Evolutionary conservation across 345 rosid genomes (phyloP), one percentile per base, ranked within the genome.

Genomic region (Eucalyptus sp.): DNA sequence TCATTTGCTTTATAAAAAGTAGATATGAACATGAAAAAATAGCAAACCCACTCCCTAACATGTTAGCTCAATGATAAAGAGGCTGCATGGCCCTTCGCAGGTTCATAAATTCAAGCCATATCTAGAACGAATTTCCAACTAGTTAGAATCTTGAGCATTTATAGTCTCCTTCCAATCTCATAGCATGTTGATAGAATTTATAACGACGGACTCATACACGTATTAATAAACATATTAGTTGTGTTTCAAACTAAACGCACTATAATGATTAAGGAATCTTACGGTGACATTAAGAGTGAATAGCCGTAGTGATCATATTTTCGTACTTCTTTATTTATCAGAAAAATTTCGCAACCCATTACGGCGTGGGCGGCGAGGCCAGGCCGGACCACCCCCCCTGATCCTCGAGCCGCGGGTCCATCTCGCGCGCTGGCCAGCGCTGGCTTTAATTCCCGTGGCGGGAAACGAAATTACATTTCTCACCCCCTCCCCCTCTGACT

Each of bases 161-260:
- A 3, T 0, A 10, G 5, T 29, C 15, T 60, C n/a, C 1, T 25
- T 22, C 6, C 13, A 24, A 25, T 25, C 14, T 58, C 5, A 5
- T 24, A 58, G 4, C 13, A 5, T 1, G n/a, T 10, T 1, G 13
- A 56, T 24, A 27, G 5, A 0, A 58, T 10, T 4, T 10, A 58
- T 25, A 12, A 25, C 14, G 2, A 20, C 3, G 1, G 4, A 58
- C 13, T 25, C 14, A 27, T 25, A 12, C 7, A 3, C 13, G 0
- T 25, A 58, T 25, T 13, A 62, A 62, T 62, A 13, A 7, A 62
- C 1, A 14, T 6, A 27, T 4, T 29, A 62, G 1, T 29, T 3
- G 2, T 13, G 17, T 7, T 1, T 62, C 3, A 62, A 29, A 27
- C 2, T 13, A 3, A 5, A 29, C 4, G 3, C 14, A 29, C 1